Conservation (phyloP, 768 basidiomycete species). For the Pisolithus microcarpus region DNA sequence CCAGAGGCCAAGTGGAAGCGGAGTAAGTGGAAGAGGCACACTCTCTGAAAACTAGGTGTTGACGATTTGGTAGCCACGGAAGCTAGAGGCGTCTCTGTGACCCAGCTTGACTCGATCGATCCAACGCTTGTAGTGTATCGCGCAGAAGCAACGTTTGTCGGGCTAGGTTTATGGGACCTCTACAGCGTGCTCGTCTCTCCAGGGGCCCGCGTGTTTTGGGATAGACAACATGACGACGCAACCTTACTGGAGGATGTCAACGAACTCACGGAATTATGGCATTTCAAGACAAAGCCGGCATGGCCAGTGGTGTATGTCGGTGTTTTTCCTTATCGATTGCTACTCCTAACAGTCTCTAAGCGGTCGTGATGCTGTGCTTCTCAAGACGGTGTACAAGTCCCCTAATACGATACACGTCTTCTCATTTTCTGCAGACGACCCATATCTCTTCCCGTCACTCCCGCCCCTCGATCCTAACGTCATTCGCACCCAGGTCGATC, state of each 20-base stretch:
- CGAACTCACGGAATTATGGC: conserved; percentile 89
- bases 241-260: conserved; percentile 82
- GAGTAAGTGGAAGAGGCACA: conserved; percentile 43
- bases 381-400: conserved; percentile 96
- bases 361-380: conserved; percentile 82
- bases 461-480: conserved; percentile 63
- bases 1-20: conserved; percentile 97
- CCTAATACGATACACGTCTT: conserved; percentile 93
- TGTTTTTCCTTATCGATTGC: conserved; percentile 5
- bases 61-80: conserved; percentile 56
- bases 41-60: conserved; percentile 4
- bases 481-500: conserved; percentile 91
- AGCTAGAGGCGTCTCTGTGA: conserved; percentile 83
- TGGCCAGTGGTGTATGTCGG: conserved; percentile 85
- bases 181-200: conserved; percentile 83
- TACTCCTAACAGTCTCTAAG: conserved; percentile 31
- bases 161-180: conserved; percentile 91
- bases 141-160: conserved; percentile 96
- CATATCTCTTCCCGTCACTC: conserved; percentile 72
- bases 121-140: conserved; percentile 93
- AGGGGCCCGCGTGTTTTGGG: conserved; percentile 79
- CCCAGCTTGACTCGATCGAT: conserved; percentile 95
- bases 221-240: conserved; percentile 85
- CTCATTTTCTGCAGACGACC: conserved; percentile 88
- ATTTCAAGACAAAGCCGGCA: conserved; percentile 81